Evolutionary conservation across 208 protist species (phyloP), one percentile per base, ranked within the genome.

Genomic region (Tritrichomonas foetus): DNA sequence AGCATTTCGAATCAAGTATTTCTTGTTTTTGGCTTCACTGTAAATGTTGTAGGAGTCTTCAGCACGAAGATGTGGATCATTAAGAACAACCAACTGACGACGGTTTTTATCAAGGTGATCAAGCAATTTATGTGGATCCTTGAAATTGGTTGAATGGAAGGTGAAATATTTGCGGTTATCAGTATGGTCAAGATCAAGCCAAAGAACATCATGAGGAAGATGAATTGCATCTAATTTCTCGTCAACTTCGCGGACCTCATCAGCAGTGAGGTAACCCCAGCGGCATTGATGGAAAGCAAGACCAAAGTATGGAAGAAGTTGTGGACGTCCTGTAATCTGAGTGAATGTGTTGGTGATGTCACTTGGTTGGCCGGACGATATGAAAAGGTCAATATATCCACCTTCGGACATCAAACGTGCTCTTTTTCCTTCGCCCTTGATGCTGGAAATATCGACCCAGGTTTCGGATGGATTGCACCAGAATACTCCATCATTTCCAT

Each of bases 131-230:
- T n/a, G 3, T 61, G 78, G 78, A 41, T 92, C 50, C 11, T 11
- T 5, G 33, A 92, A 92, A n/a, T 92, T 50, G 8, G 13, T 13
- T 20, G 39, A 8, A 39, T 61, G 16, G 11, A 50, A 92, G n/a
- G 78, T 92, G 33, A 92, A 92, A 95, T 99, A 99, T 82, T 94
- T 92, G 95, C 99, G 99, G 92, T 96, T 96, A 95, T 99, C 96
- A 0, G 98, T 99, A 96, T 99, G 98, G 95, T 99, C 99, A 95
- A 99, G 99, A 96, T 99, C 99, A 22, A 99, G 97, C 99, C 99
- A 99, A 47, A 99, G 96, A 25, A 98, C 97, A 96, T 99, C 99
- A 95, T 94, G 93, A 16, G 94, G 94, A 47, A 94, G 50, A 30
- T 61, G 39, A 25, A 47, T 41, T 16, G 72, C 47, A 44, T 95